Percentiles rank a stretch among this genome's conserved stretches.
phyloP scores from a whole-genome alignment of 2,329 filamentous ascomycete species.

The Exserohilum rostratum region DNA sequence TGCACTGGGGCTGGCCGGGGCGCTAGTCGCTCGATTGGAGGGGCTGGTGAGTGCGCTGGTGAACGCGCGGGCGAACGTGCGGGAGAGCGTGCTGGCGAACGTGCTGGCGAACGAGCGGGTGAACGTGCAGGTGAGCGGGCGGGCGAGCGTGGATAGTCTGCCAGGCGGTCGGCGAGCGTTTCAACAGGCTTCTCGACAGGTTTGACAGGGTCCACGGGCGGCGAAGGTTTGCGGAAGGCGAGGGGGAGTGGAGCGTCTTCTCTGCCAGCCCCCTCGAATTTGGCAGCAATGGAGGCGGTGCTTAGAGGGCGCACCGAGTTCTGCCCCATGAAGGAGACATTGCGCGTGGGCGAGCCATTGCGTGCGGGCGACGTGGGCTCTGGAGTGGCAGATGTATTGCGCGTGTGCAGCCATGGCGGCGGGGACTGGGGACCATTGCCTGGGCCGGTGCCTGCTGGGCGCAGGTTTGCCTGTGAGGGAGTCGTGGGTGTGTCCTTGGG shows the following conservation, averaged over 20 bases:
- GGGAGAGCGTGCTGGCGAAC: too few relatives aligned
- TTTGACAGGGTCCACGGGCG: slow-evolving; percentile 1
- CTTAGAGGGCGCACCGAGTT: slow-evolving; percentile 31
- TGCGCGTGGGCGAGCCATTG: slow-evolving; percentile 34
- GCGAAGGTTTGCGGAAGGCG: slow-evolving; percentile 12
- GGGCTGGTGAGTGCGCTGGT: slow-evolving; percentile 12
- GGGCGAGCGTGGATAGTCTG: background rate
- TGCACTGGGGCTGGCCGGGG: slow-evolving; percentile 33
- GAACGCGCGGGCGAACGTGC: too few relatives aligned
- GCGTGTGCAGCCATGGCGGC: slow-evolving; percentile 46
- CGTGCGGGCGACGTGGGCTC: slow-evolving; percentile 40
- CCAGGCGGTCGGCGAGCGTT: slow-evolving; percentile 52
- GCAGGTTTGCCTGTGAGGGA: slow-evolving; percentile 36
- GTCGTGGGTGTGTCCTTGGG: slow-evolving; percentile 36
- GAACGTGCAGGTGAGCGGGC: background rate
- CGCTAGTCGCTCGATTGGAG: slow-evolving; percentile 15
- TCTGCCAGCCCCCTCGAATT: slow-evolving; percentile 44
- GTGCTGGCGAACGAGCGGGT: slow-evolving; percentile 20
- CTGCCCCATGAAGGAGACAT: slow-evolving; percentile 24
- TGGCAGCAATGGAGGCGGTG: slow-evolving; percentile 44
- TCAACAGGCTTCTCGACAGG: slow-evolving; percentile 13
- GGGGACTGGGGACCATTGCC: slow-evolving; percentile 41
- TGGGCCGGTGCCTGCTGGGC: slow-evolving; percentile 44
- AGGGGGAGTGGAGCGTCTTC: slow-evolving; percentile 37
- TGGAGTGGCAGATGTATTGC: slow-evolving; percentile 33